phyloP scores from a whole-genome alignment of 208 protist genomes.

The Acanthamoeba polyphaga region DNA sequence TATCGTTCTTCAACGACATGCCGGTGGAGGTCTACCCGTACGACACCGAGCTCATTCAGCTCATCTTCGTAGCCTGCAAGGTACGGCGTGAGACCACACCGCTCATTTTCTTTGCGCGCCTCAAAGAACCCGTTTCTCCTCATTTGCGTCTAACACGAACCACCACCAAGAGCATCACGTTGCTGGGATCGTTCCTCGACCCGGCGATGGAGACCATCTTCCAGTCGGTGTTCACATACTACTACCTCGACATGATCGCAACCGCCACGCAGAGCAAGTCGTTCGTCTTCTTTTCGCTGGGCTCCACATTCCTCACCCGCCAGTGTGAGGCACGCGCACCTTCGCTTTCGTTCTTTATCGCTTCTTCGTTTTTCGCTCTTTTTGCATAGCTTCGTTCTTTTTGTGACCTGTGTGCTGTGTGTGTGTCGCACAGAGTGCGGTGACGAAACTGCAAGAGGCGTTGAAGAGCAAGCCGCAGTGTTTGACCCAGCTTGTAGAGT shows the following conservation, averaged over 20 bases:
- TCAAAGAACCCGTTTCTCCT: not conserved
- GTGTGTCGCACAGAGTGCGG: not conserved
- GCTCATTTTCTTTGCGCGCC: not conserved
- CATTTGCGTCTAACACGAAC: too few relatives aligned
- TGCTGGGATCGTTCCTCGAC: slow-evolving; percentile 29
- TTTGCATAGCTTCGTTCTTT: not conserved
- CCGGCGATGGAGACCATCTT: slow-evolving; percentile 35
- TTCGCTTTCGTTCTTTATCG: not conserved
- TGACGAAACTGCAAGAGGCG: not conserved
- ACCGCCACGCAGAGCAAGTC: not conserved
- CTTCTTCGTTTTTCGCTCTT: not conserved
- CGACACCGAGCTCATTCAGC: slow-evolving; percentile 33
- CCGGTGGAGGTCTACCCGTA: slow-evolving; percentile 69
- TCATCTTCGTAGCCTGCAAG: slow-evolving; percentile 26
- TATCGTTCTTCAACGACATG: slow-evolving; percentile 12
- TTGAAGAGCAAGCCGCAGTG: not conserved
- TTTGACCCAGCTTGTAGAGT: not conserved
- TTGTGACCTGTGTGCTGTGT: not conserved
- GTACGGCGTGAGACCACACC: not conserved
- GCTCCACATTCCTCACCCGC: not conserved
- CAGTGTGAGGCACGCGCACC: not conserved
- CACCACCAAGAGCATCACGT: not conserved
- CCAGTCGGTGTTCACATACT: slow-evolving; percentile 31
- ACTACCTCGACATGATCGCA: slow-evolving; percentile 44
- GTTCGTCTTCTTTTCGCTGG: slow-evolving; percentile 48